Conservation (phyloP, 73 alveolate species). For the Paramecium biaurelia region DNA sequence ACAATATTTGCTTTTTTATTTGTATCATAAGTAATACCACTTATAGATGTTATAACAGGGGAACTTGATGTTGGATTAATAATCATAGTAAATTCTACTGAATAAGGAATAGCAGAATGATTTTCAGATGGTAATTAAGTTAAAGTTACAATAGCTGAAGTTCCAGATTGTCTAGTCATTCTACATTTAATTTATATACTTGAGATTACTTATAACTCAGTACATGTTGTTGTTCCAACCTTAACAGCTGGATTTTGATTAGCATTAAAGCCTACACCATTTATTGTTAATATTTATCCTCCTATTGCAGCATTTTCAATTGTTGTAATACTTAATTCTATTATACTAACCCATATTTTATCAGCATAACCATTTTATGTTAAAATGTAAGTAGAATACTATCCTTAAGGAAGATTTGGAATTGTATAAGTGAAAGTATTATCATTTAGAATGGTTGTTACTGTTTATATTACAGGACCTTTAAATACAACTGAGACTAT, state of each 20-base stretch:
- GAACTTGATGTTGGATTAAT: neutral
- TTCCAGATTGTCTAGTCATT: neutral
- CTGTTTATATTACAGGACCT: neutral
- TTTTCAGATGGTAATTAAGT: no score
- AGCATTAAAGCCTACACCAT: neutral
- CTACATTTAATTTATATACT: neutral
- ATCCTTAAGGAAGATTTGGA: slow-evolving; percentile 12
- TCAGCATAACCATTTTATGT: neutral
- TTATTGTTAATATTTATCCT: neutral
- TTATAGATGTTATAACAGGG: neutral
- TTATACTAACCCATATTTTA: neutral
- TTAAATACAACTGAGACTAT: neutral
- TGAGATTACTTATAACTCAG: neutral
- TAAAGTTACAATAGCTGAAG: no score
- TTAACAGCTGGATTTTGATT: neutral
- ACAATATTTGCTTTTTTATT: no score
- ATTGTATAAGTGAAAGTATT: neutral
- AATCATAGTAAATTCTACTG: no score
- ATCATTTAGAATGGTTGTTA: neutral
- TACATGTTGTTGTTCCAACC: neutral
- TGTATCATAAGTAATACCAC: neutral
- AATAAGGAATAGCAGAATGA: no score
- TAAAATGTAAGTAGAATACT: neutral
- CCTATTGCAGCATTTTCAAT: neutral
- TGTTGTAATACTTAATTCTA: neutral